Evolutionary conservation across 805 yeast genomes (phyloP).

Genomic region (Candida awuae): DNA sequence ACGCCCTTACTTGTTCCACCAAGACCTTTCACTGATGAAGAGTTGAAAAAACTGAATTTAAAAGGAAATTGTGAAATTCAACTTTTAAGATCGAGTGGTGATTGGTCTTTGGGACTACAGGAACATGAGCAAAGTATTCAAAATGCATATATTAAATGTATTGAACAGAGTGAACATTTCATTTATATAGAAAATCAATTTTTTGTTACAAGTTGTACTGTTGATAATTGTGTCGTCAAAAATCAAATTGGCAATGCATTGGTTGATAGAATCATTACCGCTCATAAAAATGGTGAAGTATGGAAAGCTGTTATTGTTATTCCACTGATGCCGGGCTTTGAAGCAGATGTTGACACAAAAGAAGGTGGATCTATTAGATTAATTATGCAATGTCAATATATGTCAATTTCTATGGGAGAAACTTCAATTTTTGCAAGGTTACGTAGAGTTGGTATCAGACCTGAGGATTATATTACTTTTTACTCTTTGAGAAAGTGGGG

Average conservation of each 20-base stretch:
- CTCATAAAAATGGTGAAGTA: conserved; percentile 61
- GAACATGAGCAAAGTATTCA: conserved; percentile 85
- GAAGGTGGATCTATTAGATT: conserved; percentile 94
- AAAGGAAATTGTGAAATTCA: conserved; percentile 91
- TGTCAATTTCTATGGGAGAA: conserved; percentile 86
- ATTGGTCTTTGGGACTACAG: conserved; percentile 88
- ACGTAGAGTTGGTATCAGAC: conserved; percentile 70
- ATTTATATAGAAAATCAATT: conserved; percentile 95
- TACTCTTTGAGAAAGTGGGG: conserved; percentile 96
- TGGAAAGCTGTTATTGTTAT: conserved; percentile 92
- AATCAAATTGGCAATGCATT: conserved; percentile 93
- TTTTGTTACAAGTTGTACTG: conserved; percentile 80
- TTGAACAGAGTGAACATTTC: conserved; percentile 87
- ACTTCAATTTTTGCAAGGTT: conserved; percentile 81
- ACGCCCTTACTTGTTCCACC: conserved; percentile 94
- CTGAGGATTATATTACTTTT: conserved; percentile 86
- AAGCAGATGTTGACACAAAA: conserved; percentile 82
- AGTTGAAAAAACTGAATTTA: conserved; percentile 50
- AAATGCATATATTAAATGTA: conserved; percentile 81
- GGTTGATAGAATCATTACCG: conserved; percentile 91
- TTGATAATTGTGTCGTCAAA: conserved; percentile 75
- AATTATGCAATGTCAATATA: conserved; percentile 92
- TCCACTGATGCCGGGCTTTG: conserved; percentile 97
- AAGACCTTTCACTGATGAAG: conserved; percentile 70
- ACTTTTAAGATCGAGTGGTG: conserved; percentile 77